A percentile compares a stretch with the other conserved stretches of the same genome.
phyloP scores from a whole-genome alignment of 345 rosid genomes.

The Nasturtium officinale region DNA sequence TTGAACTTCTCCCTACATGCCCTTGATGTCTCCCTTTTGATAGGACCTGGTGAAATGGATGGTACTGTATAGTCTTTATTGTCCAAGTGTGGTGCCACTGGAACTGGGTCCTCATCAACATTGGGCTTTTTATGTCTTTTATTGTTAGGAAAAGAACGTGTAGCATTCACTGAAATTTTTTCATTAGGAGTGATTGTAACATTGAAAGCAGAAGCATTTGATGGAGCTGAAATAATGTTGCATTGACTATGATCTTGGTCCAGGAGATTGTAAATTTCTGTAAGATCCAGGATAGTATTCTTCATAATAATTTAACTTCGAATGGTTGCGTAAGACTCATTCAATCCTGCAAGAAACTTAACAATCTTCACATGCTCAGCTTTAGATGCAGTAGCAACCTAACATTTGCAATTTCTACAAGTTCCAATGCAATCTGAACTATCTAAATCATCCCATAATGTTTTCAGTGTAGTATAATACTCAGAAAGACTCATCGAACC shows the following conservation, averaged over 20 bases:
- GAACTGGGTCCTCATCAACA: too few species aligned
- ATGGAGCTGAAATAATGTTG: too few species aligned
- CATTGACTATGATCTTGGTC: background rate
- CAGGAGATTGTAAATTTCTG: background rate
- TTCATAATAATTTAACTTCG: background rate
- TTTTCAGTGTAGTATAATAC: background rate
- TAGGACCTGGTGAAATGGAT: too few species aligned
- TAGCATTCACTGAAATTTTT: too few species aligned
- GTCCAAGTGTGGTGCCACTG: too few species aligned
- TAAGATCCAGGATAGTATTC: background rate
- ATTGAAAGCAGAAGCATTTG: too few species aligned
- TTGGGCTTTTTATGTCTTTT: too few species aligned
- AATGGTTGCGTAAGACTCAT: background rate
- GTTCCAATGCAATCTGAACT: fast-evolving
- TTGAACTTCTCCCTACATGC: too few species aligned
- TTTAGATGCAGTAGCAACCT: fast-evolving
- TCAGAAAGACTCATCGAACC: background rate
- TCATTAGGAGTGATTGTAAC: too few species aligned
- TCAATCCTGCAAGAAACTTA: background rate
- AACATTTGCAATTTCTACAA: background rate
- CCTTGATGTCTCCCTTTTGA: too few species aligned
- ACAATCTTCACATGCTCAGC: background rate
- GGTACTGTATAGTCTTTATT: too few species aligned
- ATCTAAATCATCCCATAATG: background rate
- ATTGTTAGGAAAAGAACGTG: too few species aligned